Evolutionary conservation across 306 rosid genomes (phyloP), one percentile per base, ranked within the genome.

Genomic region (Aeschynomene evenia): DNA sequence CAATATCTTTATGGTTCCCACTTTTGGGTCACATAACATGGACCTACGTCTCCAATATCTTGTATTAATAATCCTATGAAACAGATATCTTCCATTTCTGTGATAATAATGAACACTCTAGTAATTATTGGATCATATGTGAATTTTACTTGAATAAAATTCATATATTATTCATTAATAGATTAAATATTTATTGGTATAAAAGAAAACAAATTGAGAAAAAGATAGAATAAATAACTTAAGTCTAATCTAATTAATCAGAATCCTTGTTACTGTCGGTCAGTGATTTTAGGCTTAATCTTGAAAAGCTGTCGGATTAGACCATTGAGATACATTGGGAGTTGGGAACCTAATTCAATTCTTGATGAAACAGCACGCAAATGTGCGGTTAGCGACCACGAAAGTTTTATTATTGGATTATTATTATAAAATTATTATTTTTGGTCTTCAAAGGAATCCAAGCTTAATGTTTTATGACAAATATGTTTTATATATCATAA

Each of bases 1-100:
- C 76, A 70, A 77, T 59, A 61, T 71, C 81, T 79, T 71, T 80
- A 11, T 83, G 78, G 85, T 58, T 79, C 71, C 65, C 66, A 73
- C 81, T 85, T 68, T 66, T 51, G 71, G 64, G 72, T 70, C 79
- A 49, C 52, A 53, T 60, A 59, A 77, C 73, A 73, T 74, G 63
- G 72, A 73, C 48, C 34, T n/a, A 14, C 66, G 70, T 66, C 59
- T 36, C 67, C 51, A 39, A 45, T 15, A 43, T 48, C 29, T 4
- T 59, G 24, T 19, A 49, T 60, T 39, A 23, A 34, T 36, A n/a
- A n/a, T n/a, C n/a, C n/a, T n/a, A n/a, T n/a, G n/a, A n/a, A n/a
- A n/a, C n/a, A n/a, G n/a, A n/a, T n/a, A n/a, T n/a, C n/a, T n/a
- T n/a, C n/a, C n/a, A n/a, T n/a, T n/a, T n/a, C n/a, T n/a, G n/a